phyloP scores from a whole-genome alignment of 495 filamentous ascomycete genomes.

The Astrothelium subdiscretum region DNA sequence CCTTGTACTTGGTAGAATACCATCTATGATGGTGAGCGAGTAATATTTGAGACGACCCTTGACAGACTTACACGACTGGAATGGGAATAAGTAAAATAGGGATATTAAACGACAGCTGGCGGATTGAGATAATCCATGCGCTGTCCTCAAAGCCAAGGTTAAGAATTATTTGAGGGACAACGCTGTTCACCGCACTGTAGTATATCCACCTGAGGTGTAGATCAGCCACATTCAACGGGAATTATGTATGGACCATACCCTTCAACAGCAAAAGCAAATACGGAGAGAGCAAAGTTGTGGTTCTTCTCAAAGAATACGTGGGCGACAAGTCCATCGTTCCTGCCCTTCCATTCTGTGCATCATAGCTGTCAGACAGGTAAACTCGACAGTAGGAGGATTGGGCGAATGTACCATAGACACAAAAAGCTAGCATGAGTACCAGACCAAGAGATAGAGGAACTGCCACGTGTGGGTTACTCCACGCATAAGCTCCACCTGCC shows the following conservation, averaged over 20 bases:
- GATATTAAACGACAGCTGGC: slow-evolving; percentile 34
- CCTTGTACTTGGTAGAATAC: slow-evolving; percentile 40
- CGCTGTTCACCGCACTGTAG: slow-evolving; percentile 44
- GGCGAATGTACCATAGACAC: slow-evolving; percentile 31
- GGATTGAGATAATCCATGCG: slow-evolving; percentile 34
- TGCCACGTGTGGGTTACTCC: slow-evolving; percentile 38
- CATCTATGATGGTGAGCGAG: slow-evolving; percentile 15
- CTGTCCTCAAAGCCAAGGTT: slow-evolving; percentile 41
- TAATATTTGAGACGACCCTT: too few relatives aligned
- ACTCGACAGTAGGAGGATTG: not conserved
- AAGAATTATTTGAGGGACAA: slow-evolving; percentile 41
- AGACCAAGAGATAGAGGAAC: slow-evolving; percentile 38
- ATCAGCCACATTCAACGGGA: not conserved
- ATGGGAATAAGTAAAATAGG: not conserved
- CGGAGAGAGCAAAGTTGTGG: slow-evolving; percentile 40
- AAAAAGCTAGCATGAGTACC: slow-evolving; percentile 34
- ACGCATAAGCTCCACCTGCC: slow-evolving; percentile 39
- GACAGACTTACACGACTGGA: not conserved
- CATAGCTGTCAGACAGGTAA: not conserved
- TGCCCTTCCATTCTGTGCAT: slow-evolving; percentile 39
- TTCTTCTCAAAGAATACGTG: slow-evolving; percentile 43
- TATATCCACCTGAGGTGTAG: slow-evolving; percentile 36
- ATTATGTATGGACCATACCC: slow-evolving; percentile 16
- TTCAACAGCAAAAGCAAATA: slow-evolving; percentile 45
- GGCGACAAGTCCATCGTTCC: slow-evolving; percentile 40